Evolutionary conservation across 2,329 filamentous ascomycete genomes (phyloP).

Genomic region (Trichoderma hamatum): DNA sequence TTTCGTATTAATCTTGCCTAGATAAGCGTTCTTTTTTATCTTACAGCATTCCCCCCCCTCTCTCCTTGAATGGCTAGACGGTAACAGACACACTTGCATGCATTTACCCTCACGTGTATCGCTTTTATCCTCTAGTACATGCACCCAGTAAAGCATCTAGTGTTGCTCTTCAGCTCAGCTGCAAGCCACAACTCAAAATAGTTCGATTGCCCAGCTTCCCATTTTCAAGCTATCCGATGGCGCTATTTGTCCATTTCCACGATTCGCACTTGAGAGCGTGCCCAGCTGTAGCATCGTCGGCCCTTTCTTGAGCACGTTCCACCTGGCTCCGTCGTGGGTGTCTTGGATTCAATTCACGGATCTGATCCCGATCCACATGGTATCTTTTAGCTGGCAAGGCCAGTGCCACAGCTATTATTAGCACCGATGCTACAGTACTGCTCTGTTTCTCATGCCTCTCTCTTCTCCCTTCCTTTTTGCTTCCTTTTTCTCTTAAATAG

Average conservation of each 20-base stretch:
- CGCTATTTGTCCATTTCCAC: background rate
- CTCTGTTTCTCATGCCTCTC: background rate
- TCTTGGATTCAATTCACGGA: background rate
- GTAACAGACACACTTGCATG: background rate
- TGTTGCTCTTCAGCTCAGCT: background rate
- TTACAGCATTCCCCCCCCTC: background rate
- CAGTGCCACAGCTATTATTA: constrained; percentile 17
- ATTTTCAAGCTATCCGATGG: background rate
- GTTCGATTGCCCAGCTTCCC: background rate
- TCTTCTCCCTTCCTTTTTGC: background rate
- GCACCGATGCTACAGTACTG: background rate
- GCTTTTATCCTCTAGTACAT: background rate
- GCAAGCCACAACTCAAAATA: constrained; percentile 1
- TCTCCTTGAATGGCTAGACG: background rate
- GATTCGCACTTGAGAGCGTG: background rate
- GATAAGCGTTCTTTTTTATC: background rate
- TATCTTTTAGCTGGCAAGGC: background rate
- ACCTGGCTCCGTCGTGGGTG: background rate
- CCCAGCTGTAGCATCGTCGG: background rate
- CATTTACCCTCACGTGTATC: background rate
- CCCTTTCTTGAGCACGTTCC: background rate
- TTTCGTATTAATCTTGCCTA: background rate
- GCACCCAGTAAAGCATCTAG: background rate
- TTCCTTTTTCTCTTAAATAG: background rate
- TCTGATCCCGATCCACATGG: constrained; percentile 15